phyloP scores from a whole-genome alignment of 352 stramenopile genomes.

The Pythium biforme region DNA sequence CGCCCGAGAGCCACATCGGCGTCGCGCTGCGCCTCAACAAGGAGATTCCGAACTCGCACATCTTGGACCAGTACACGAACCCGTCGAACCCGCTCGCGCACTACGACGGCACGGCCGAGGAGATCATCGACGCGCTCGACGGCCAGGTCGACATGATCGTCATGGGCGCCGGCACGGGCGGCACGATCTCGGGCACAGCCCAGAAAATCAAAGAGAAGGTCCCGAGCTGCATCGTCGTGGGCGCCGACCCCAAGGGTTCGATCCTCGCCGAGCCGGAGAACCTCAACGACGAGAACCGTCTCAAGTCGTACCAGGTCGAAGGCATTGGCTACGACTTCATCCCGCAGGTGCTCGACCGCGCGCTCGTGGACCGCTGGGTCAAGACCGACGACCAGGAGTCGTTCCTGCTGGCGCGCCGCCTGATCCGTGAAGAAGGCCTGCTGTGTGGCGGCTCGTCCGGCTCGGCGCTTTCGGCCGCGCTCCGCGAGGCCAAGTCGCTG shows the following conservation, averaged over 20 bases:
- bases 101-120: slow-evolving; percentile 94
- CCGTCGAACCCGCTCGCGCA: slow-evolving; percentile 95
- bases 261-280: slow-evolving; percentile 92
- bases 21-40: slow-evolving; percentile 92
- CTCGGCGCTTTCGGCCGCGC: slow-evolving; percentile 80
- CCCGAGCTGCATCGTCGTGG: slow-evolving; percentile 82
- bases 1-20: slow-evolving; percentile 93
- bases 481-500: slow-evolving; percentile 88
- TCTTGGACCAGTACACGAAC: slow-evolving; percentile 97
- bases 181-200: slow-evolving; percentile 93
- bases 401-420: slow-evolving; percentile 90
- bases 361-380: slow-evolving; percentile 93
- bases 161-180: slow-evolving; percentile 93
- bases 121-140: slow-evolving; percentile 92
- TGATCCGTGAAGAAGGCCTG: slow-evolving; percentile 95
- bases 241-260: slow-evolving; percentile 89
- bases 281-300: slow-evolving; percentile 92
- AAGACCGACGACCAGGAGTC: slow-evolving; percentile 94
- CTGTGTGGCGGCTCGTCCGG: slow-evolving; percentile 94
- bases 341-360: slow-evolving; percentile 92
- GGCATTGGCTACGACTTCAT: slow-evolving; percentile 98
- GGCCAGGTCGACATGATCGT: slow-evolving; percentile 95
- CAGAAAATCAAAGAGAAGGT: slow-evolving; percentile 94
- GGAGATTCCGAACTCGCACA: slow-evolving; percentile 95
- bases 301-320: slow-evolving; percentile 93